Base-by-base conservation (phyloP, 495 filamentous ascomycete species). In the Cercophora scortea region DNA sequence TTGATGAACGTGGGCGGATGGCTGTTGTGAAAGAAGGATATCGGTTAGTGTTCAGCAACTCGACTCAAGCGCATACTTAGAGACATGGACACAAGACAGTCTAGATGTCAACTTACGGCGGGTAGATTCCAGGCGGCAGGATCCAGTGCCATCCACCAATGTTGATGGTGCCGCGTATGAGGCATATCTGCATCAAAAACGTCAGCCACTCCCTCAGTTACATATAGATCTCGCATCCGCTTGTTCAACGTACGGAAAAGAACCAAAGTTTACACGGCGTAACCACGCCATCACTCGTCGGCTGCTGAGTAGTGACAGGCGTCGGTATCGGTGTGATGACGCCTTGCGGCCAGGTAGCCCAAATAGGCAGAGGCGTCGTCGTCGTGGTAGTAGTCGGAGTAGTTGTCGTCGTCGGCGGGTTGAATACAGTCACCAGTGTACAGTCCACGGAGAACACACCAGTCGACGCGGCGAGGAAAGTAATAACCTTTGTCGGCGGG, bases 71-170 rank as follows among this genome's bases (percentile, higher is more conserved):
- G n/a, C n/a, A n/a, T n/a, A n/a, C n/a, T n/a, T n/a, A n/a, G n/a
- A n/a, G n/a, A n/a, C n/a, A n/a, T n/a, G n/a, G n/a, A n/a, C n/a
- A n/a, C n/a, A n/a, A n/a, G n/a, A n/a, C n/a, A n/a, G n/a, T n/a
- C n/a, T n/a, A n/a, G n/a, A n/a, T n/a, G 25, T 25, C 25, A 25
- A 25, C 25, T 2, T 55, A 54, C 3, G 54, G 45, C 6, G 19
- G 18, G 18, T 60, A 60, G 34, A 48, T 53, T 4, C 54, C 58
- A 3, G 57, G 57, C 4, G 53, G 57, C 10, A 60, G 40, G 49
- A 45, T 50, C 57, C 53, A 57, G 19, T 32, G n/a, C 57, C 53
- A 57, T 9, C 25, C 15, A 13, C 51, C 12, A 40, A 57, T 57
- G 18, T 42, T n/a, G 5, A 25, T 5, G 25, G 2, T 5, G 25